A percentile compares a stretch with the other conserved stretches of the same genome.
phyloP scores from a whole-genome alignment of 805 yeast species.

The Lachancea mirantina region DNA sequence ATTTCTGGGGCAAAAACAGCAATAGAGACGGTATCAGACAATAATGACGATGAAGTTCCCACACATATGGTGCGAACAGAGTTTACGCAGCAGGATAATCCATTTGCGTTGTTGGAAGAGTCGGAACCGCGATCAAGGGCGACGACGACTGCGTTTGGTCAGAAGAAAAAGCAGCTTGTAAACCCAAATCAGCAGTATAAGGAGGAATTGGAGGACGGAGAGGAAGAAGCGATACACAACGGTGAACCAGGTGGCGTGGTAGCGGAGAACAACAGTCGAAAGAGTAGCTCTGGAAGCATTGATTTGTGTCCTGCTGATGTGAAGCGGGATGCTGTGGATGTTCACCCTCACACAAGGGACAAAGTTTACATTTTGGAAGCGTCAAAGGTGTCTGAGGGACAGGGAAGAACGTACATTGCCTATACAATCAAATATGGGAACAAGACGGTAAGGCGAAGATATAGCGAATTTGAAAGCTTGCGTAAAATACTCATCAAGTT shows the following conservation, averaged over 20 bases:
- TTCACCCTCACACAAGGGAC: constrained; percentile 13
- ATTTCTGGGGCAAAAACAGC: background rate
- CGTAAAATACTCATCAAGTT: constrained; percentile 60
- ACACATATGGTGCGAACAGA: constrained; percentile 21
- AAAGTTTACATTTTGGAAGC: constrained; percentile 27
- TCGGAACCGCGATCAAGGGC: background rate
- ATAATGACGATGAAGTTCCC: background rate
- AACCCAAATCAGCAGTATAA: constrained; percentile 15
- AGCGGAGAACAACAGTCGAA: constrained; percentile 4
- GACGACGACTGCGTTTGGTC: too few species aligned
- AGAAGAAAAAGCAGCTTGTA: constrained; percentile 6
- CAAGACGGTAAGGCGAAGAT: constrained; percentile 65
- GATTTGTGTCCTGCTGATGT: constrained; percentile 7
- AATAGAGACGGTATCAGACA: background rate
- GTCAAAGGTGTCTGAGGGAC: constrained; percentile 27
- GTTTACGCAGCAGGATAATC: constrained; percentile 25
- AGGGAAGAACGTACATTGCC: constrained; percentile 42
- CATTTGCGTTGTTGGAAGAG: constrained; percentile 17
- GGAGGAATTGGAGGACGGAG: constrained; percentile 1
- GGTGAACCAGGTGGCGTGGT: constrained; percentile 1
- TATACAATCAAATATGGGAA: constrained; percentile 61
- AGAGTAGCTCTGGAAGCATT: constrained; percentile 15
- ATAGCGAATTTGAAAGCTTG: constrained; percentile 85
- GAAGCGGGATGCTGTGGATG: constrained; percentile 10
- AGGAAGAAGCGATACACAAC: constrained; percentile 25